Percentiles rank a stretch among this genome's conserved stretches.
Evolutionary conservation across 768 basidiomycete genomes (phyloP).

Genomic region (Trametes cubensis): DNA sequence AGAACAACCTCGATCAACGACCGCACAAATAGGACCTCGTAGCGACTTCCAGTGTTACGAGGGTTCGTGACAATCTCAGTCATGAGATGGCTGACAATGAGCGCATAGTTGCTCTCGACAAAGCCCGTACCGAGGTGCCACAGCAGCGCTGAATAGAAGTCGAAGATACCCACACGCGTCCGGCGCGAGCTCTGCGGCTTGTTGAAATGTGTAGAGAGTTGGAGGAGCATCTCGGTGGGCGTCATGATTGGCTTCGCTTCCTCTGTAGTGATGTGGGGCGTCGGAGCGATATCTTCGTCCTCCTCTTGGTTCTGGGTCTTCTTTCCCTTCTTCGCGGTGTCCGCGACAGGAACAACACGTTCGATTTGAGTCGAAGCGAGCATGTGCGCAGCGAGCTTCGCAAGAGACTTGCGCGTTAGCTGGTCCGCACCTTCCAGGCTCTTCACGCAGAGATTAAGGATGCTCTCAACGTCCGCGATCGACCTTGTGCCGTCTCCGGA

Average conservation of each 20-base stretch:
- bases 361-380: constrained; percentile 83
- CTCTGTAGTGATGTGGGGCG: constrained; percentile 46
- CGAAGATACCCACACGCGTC: constrained; percentile 82
- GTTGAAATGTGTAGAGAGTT: constrained; percentile 81
- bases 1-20: constrained; percentile 77
- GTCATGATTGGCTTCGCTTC: constrained; percentile 70
- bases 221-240: constrained; percentile 78
- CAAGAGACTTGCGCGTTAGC: constrained; percentile 75
- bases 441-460: constrained; percentile 68
- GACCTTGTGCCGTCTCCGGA: constrained; percentile 58
- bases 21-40: constrained; percentile 74
- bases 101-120: constrained; percentile 80
- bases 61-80: constrained; percentile 70
- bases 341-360: constrained; percentile 47
- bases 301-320: constrained; percentile 52
- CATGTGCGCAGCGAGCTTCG: constrained; percentile 80
- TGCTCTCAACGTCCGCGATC: constrained; percentile 73
- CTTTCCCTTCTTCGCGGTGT: constrained; percentile 58
- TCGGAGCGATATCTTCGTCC: constrained; percentile 54
- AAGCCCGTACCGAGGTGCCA: constrained; percentile 73
- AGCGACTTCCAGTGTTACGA: constrained; percentile 57
- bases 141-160: constrained; percentile 82
- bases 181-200: constrained; percentile 67
- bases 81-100: constrained; percentile 79
- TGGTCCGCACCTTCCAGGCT: constrained; percentile 84